Evolutionary conservation across 805 yeast genomes (phyloP).

Genomic region (Metschnikowia lunata): DNA sequence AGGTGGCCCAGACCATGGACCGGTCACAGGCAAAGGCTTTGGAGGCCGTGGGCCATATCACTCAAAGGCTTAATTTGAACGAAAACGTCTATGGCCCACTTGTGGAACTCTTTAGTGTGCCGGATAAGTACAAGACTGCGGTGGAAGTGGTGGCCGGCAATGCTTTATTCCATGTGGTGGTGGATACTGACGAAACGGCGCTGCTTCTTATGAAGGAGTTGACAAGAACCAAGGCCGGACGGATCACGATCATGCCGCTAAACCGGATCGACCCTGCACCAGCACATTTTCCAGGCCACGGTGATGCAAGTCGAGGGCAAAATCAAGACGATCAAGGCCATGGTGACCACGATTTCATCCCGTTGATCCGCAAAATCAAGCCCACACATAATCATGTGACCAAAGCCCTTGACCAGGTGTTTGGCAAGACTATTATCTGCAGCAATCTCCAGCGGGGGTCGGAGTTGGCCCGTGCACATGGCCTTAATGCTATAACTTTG

Average conservation of each 20-base stretch:
- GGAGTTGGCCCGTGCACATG: constrained; percentile 55
- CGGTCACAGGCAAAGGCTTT: constrained; percentile 67
- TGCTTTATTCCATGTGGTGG: constrained; percentile 82
- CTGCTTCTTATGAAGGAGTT: constrained; percentile 73
- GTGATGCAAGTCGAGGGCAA: no score
- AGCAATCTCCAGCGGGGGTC: constrained; percentile 64
- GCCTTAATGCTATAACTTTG: constrained; percentile 74
- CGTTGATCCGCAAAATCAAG: constrained; percentile 71
- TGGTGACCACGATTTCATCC: constrained; percentile 50
- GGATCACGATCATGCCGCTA: constrained; percentile 89
- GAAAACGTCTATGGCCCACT: constrained; percentile 73
- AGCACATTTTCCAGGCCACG: constrained; percentile 46
- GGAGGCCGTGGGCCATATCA: constrained; percentile 60
- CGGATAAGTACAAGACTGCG: constrained; percentile 78
- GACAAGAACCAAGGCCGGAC: constrained; percentile 63
- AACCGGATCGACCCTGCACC: constrained; percentile 52
- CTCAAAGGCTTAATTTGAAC: constrained; percentile 51
- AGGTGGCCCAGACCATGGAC: constrained; percentile 70
- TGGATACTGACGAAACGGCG: constrained; percentile 83
- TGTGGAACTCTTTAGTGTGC: constrained; percentile 77
- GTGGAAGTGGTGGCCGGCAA: constrained; percentile 88
- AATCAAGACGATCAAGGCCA: constrained; percentile 38
- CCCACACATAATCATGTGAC: constrained; percentile 49
- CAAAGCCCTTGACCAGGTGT: constrained; percentile 72
- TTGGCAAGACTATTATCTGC: constrained; percentile 77